Evolutionary conservation across 1,284 basidiomycete species (phyloP), one percentile per base, ranked within the genome.

Genomic region (Fomitopsis palustris): DNA sequence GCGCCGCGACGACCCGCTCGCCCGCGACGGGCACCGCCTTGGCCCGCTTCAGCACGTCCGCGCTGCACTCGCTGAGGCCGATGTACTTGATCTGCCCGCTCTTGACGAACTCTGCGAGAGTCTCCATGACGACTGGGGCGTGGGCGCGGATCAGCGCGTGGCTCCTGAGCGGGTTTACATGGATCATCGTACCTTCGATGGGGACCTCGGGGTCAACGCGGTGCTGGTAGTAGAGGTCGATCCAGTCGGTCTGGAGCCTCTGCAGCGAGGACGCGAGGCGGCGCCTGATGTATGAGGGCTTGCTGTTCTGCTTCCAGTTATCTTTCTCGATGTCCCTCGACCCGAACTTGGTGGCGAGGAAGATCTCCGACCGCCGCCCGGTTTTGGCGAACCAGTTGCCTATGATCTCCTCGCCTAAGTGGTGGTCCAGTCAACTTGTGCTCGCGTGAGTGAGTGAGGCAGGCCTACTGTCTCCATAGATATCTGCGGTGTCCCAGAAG

Each of bases 361-460:
- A 81, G 43, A 81, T 75, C 49, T 79, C 68, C 53, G 71, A 62
- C 8, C 76, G 70, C 65, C 76, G 37, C 4, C 75, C 75, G 0
- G 69, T 73, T 41, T 61, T 67, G 57, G 73, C 72, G 64, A 78
- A 72, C 76, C 76, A 55, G n/a, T 42, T 74, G 21, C 16, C 10
- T 19, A 43, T 27, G n/a, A 21, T 17, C 6, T 4, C 39, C 16
- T 56, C 54, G 39, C 53, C 54, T 53, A 41, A 1, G 8, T 17
- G 35, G 6, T 8, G 5, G 16, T 12, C 31, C 25, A n/a, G n/a
- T n/a, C n/a, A n/a, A n/a, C n/a, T n/a, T n/a, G n/a, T n/a, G n/a
- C n/a, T n/a, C n/a, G n/a, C n/a, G n/a, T n/a, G n/a, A n/a, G n/a
- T n/a, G n/a, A 23, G 6, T 1, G 21, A 38, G 31, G 7, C 35